A percentile compares a stretch with the other conserved stretches of the same genome.
Conservation (phyloP, 148 eudicot genomes). For the Talinum fruticosum region DNA sequence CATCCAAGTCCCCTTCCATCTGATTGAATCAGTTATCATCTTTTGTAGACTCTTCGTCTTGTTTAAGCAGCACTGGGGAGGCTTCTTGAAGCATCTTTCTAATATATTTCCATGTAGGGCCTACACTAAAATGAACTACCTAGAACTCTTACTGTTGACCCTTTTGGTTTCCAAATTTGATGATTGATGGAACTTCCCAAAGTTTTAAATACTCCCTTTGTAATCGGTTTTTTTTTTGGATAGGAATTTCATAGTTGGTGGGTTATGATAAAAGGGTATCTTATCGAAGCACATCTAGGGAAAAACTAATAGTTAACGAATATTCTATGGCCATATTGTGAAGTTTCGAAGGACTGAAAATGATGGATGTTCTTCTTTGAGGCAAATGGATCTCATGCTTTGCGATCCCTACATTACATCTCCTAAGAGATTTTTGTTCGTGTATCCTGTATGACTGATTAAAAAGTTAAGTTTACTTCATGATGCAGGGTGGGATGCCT, state of each 20-base stretch:
- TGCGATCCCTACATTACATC: background rate
- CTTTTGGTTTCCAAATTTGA: background rate
- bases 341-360: background rate
- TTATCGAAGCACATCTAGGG: background rate
- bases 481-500: conserved; percentile 84
- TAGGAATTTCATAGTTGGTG: background rate
- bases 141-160: no score
- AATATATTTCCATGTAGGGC: background rate
- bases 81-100: no score
- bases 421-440: background rate
- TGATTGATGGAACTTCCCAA: background rate
- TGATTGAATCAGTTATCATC: no score
- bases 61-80: no score
- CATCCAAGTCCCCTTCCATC: background rate
- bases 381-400: background rate
- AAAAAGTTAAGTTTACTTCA: background rate
- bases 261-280: background rate
- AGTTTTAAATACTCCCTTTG: background rate
- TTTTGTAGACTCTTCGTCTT: no score
- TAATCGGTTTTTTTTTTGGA: background rate
- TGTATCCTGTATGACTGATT: background rate
- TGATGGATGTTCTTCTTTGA: background rate
- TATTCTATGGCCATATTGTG: background rate
- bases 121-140: background rate
- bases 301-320: background rate